These are phyloP conservation scores for Trypanosoma vivax DNA, from an alignment of 208 protist species.

Conservation along the genomic window DNA sequence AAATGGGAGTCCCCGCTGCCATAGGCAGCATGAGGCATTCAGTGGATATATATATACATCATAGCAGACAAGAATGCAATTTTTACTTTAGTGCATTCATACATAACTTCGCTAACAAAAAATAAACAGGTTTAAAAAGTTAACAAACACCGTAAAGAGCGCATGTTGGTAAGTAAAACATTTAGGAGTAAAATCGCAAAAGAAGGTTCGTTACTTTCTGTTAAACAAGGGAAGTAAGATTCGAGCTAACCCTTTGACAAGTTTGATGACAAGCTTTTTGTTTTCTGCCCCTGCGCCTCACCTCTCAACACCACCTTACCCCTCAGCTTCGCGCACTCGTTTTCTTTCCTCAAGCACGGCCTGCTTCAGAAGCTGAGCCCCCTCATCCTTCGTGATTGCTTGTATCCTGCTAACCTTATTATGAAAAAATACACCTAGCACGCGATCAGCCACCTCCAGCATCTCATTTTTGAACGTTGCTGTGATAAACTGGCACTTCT, in stretches of 20 bases:
- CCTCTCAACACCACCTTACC: constrained; percentile 6
- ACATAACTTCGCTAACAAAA: constrained; percentile 25
- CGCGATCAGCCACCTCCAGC: constrained; percentile 88
- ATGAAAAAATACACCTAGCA: constrained; percentile 93
- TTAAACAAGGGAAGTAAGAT: too few relatives aligned
- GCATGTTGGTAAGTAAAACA: too few relatives aligned
- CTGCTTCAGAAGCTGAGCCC: constrained; percentile 43
- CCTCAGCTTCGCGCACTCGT: constrained; percentile 36
- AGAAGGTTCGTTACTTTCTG: too few relatives aligned
- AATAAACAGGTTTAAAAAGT: background rate
- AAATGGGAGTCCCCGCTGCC: too few relatives aligned
- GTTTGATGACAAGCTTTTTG: too few relatives aligned
- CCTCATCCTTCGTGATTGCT: constrained; percentile 67
- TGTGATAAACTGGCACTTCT: constrained; percentile 96
- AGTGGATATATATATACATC: too few relatives aligned
- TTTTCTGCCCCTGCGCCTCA: too few relatives aligned
- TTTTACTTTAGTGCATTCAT: constrained; percentile 1
- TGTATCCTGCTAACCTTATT: constrained; percentile 94
- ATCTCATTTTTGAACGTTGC: constrained; percentile 98
- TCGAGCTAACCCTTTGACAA: too few relatives aligned
- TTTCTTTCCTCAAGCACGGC: constrained; percentile 58
- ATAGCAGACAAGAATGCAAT: too few relatives aligned
- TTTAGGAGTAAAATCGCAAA: too few relatives aligned
- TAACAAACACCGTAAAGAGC: too few relatives aligned
- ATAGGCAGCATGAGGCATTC: too few relatives aligned